Evolutionary conservation across 202 grass and related monocot species (phyloP).

Genomic region (Cymbopogon flexuosus): DNA sequence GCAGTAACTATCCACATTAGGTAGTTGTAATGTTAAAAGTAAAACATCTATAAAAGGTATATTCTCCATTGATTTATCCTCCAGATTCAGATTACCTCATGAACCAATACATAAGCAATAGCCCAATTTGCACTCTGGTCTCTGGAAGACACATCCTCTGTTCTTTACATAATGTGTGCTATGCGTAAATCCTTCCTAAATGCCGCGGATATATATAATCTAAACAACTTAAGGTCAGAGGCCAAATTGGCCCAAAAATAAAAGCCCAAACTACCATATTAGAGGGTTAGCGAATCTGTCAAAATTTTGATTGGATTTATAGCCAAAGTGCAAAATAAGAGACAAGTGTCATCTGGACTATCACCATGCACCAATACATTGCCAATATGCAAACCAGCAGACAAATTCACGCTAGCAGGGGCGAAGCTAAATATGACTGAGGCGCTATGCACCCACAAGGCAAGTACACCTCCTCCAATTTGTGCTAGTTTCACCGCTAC

Average conservation of each 20-base stretch:
- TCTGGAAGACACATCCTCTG: neutral
- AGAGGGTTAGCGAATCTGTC: neutral
- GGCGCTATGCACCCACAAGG: neutral
- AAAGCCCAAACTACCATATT: neutral
- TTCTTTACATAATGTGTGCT: neutral
- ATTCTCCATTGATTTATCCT: neutral
- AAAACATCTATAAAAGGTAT: neutral
- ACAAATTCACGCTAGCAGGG: neutral
- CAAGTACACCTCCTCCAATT: neutral
- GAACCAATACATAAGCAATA: neutral
- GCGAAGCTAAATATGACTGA: neutral
- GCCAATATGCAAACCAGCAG: neutral
- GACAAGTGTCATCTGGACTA: neutral
- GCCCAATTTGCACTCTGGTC: neutral
- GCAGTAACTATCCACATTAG: conserved; percentile 1
- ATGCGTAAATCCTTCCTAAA: neutral
- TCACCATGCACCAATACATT: neutral
- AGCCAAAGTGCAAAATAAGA: neutral
- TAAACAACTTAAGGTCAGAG: neutral
- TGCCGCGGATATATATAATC: neutral
- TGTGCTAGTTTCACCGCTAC: neutral
- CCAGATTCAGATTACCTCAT: neutral
- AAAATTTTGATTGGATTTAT: neutral
- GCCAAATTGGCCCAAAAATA: neutral
- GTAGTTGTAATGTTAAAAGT: neutral